These are phyloP conservation scores for Plasmodium inui DNA, from an alignment of 169 alveolate species.

Conservation along the genomic window DNA sequence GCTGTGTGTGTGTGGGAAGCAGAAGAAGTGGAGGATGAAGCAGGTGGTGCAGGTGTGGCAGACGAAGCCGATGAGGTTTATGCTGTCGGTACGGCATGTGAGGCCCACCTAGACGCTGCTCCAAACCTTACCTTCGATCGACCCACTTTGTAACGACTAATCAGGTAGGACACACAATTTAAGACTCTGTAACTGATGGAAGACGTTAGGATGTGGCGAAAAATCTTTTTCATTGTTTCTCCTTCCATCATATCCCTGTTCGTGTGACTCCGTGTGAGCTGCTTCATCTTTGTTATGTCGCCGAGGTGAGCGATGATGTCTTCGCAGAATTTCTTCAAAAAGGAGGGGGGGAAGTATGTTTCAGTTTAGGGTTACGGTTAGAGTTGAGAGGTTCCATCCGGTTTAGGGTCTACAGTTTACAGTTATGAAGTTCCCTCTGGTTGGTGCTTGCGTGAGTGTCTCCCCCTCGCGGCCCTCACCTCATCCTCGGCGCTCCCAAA, in stretches of 20 bases:
- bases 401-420: no score
- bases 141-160: conserved; percentile 15
- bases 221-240: conserved; percentile 29
- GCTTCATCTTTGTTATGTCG: conserved; percentile 27
- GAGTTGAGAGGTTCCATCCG: no score
- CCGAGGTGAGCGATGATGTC: background rate
- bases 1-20: conserved; percentile 1
- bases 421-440: background rate
- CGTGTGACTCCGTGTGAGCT: background rate
- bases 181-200: conserved; percentile 7
- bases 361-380: background rate
- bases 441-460: background rate
- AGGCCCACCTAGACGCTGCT: background rate
- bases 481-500: conserved; percentile 13
- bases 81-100: no score
- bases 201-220: conserved; percentile 21
- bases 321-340: conserved; percentile 21
- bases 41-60: background rate
- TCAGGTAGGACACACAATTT: conserved; percentile 27
- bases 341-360: background rate
- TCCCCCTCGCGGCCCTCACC: conserved; percentile 2
- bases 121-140: background rate
- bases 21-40: background rate
- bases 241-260: background rate
- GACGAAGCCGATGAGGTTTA: background rate